Conservation (phyloP, 345 rosid genomes). For the Eucalyptus sp. region DNA sequence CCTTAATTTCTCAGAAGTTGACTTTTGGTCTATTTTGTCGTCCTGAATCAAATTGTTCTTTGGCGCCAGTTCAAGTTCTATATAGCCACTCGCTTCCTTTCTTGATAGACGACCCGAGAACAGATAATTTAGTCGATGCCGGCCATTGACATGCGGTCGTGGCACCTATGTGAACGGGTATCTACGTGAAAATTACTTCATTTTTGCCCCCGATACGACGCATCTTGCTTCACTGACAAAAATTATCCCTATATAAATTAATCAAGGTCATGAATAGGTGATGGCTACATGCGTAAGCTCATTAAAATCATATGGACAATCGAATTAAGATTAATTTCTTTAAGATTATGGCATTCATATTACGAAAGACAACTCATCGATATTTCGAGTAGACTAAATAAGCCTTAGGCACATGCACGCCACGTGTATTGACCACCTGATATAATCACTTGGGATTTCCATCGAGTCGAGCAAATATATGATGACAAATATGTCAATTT, state of each 20-base stretch:
- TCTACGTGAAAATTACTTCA: not conserved
- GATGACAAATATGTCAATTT: too few species aligned
- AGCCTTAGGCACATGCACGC: fast-evolving
- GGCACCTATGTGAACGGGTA: not conserved
- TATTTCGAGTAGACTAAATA: not conserved
- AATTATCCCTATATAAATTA: not conserved
- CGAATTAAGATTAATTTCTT: too few species aligned
- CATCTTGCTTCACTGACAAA: not conserved
- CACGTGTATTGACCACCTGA: fast-evolving
- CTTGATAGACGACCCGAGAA: not conserved
- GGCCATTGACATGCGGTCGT: not conserved
- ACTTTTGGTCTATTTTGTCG: not conserved
- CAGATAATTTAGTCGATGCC: not conserved
- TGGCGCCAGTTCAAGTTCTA: not conserved
- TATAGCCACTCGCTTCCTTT: not conserved
- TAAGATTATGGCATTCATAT: fast-evolving
- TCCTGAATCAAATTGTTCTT: not conserved
- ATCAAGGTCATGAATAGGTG: not conserved
- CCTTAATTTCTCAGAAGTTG: not conserved
- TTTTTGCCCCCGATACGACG: not conserved
- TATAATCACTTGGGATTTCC: not conserved
- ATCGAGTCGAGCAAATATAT: not conserved
- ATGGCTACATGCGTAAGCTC: not conserved
- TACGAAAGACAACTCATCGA: fast-evolving
- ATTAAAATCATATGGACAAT: not conserved